Percentiles rank a stretch among this genome's conserved stretches.
phyloP scores from a whole-genome alignment of 352 stramenopile genomes.

The Hyphochytrium catenoides region DNA sequence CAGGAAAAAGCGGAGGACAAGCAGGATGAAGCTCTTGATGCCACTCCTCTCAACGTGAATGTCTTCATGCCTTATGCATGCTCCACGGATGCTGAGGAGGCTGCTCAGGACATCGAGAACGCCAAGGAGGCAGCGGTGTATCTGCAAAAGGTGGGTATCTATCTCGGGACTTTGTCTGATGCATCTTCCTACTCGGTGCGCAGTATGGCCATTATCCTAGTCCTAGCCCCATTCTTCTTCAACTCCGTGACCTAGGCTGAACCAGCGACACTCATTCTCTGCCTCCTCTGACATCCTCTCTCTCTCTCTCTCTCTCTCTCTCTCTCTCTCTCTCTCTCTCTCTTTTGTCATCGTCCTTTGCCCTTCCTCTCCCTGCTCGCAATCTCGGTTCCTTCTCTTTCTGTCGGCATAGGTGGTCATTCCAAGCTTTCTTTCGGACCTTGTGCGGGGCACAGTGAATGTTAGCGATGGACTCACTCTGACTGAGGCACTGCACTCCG shows the following conservation, averaged over 20 bases:
- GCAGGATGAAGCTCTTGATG: constrained; percentile 21
- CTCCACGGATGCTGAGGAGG: constrained; percentile 33
- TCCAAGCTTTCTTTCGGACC: constrained; percentile 46
- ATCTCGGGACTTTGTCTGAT: too few relatives aligned
- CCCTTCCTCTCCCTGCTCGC: too few relatives aligned
- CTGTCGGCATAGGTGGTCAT: too few relatives aligned
- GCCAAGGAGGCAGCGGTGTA: constrained; percentile 49
- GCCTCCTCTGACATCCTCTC: too few relatives aligned
- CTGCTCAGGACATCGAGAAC: constrained; percentile 29
- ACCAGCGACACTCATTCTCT: too few relatives aligned
- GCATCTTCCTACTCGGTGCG: not conserved
- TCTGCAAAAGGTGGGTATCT: constrained; percentile 43
- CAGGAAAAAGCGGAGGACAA: constrained; percentile 14
- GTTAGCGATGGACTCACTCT: constrained; percentile 68
- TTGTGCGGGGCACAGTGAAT: constrained; percentile 47
- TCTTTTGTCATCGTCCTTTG: not conserved
- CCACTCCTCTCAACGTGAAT: constrained; percentile 52
- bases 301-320: too few relatives aligned
- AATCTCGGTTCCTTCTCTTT: too few relatives aligned
- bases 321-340: too few relatives aligned
- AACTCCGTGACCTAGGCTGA: not conserved
- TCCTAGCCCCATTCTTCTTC: not conserved
- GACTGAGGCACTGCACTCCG: constrained; percentile 78
- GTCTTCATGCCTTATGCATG: constrained; percentile 66
- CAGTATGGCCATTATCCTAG: not conserved